Evolutionary conservation across 306 rosid species (phyloP).

Genomic region (Argentina anserina): DNA sequence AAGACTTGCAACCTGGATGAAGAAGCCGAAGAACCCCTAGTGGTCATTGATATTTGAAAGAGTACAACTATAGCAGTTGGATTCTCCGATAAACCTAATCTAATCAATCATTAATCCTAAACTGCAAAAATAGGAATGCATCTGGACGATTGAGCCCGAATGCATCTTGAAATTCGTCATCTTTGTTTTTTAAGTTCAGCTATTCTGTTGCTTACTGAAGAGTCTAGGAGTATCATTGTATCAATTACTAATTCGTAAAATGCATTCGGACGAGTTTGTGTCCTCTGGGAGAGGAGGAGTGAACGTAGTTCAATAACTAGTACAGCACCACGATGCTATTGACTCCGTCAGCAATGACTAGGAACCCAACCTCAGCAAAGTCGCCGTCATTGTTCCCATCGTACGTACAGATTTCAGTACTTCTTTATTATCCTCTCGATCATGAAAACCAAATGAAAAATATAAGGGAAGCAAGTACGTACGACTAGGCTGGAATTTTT

Average conservation of each 20-base stretch:
- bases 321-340: not conserved
- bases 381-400: not conserved
- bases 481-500: not conserved
- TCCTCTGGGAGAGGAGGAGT: not conserved
- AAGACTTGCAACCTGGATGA: not conserved
- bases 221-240: not conserved
- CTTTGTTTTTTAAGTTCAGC: no score
- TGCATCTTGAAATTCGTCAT: not conserved
- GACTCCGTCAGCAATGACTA: not conserved
- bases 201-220: slow-evolving; percentile 1
- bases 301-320: not conserved
- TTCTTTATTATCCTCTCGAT: not conserved
- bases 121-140: slow-evolving; percentile 2
- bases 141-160: slow-evolving; percentile 10
- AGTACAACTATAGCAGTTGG: not conserved
- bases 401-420: not conserved
- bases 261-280: slow-evolving; percentile 15
- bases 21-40: no score
- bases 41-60: no score
- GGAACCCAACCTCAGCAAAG: not conserved
- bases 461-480: not conserved
- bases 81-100: not conserved
- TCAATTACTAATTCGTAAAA: not conserved
- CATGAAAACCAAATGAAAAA: not conserved
- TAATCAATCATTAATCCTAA: not conserved